Conservation (phyloP, 805 yeast genomes). For the Phaffomyces antillensis region DNA sequence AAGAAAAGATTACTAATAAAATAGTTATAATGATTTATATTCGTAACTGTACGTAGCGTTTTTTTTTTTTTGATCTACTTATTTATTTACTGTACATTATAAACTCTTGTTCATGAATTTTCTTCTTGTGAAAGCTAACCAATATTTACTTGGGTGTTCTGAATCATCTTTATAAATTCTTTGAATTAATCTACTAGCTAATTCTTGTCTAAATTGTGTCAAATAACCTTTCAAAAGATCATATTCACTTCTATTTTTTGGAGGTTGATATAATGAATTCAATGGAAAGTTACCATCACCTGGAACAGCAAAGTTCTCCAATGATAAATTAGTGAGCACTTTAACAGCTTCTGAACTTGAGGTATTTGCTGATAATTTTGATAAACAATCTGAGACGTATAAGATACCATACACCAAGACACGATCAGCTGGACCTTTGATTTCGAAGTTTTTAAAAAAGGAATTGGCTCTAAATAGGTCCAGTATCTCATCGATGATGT, state of each 20-base stretch:
- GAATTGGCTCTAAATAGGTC: constrained; percentile 95
- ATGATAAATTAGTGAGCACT: constrained; percentile 72
- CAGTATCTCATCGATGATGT: constrained; percentile 83
- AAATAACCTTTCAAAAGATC: constrained; percentile 77
- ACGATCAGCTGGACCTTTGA: constrained; percentile 92
- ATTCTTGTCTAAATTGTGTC: constrained; percentile 91
- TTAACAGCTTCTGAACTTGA: constrained; percentile 54
- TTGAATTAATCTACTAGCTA: constrained; percentile 70
- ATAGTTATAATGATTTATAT: neutral
- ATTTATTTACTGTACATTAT: constrained; percentile 18
- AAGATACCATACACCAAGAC: constrained; percentile 89
- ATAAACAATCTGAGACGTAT: constrained; percentile 78
- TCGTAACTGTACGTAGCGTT: neutral
- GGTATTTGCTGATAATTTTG: constrained; percentile 45
- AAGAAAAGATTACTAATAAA: no score
- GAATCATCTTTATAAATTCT: constrained; percentile 60
- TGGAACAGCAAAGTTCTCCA: constrained; percentile 85
- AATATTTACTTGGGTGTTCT: constrained; percentile 71
- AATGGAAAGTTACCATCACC: constrained; percentile 95
- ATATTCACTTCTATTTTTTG: constrained; percentile 65
- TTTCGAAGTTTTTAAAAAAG: constrained; percentile 93
- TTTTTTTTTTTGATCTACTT: neutral
- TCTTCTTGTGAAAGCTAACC: constrained; percentile 95
- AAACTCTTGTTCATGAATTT: constrained; percentile 91
- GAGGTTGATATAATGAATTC: constrained; percentile 69